phyloP scores from a whole-genome alignment of 306 rosid genomes.

The Quercus suber region DNA sequence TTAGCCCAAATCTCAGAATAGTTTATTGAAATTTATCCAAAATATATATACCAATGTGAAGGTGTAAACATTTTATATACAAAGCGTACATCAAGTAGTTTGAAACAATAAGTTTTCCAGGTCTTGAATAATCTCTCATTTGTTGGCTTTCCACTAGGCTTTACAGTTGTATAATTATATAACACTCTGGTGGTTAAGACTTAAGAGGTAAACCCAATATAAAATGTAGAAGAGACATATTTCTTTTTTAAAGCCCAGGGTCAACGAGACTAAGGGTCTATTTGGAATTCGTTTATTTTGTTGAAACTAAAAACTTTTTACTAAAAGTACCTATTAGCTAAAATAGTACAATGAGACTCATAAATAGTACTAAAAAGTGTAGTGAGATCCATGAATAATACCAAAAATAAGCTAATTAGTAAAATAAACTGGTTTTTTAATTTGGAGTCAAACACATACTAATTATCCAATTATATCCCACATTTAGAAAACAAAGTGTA shows the following conservation, averaged over 20 bases:
- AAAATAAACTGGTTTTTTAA: too few species aligned
- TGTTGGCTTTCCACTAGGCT: neutral
- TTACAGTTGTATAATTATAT: neutral
- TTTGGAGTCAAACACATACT: neutral
- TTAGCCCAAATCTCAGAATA: too few species aligned
- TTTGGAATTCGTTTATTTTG: too few species aligned
- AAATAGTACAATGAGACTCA: too few species aligned
- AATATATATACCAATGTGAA: too few species aligned
- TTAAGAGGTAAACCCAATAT: neutral
- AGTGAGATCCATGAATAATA: too few species aligned
- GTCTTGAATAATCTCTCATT: neutral
- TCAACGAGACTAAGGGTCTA: too few species aligned
- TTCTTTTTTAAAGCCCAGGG: neutral
- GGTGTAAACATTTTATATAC: too few species aligned
- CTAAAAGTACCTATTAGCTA: fast-evolving
- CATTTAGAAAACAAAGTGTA: neutral
- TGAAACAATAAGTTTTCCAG: neutral
- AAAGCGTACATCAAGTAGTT: too few species aligned
- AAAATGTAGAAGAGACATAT: neutral
- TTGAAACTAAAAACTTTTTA: fast-evolving
- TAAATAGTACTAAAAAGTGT: too few species aligned
- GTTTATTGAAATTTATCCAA: too few species aligned
- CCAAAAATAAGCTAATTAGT: too few species aligned
- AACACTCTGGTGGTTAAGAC: neutral
- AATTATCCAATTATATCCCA: neutral